Percentiles rank a stretch among this genome's conserved stretches.
Evolutionary conservation across 1,284 basidiomycete species (phyloP).

Genomic region (Heliocybe sulcata): DNA sequence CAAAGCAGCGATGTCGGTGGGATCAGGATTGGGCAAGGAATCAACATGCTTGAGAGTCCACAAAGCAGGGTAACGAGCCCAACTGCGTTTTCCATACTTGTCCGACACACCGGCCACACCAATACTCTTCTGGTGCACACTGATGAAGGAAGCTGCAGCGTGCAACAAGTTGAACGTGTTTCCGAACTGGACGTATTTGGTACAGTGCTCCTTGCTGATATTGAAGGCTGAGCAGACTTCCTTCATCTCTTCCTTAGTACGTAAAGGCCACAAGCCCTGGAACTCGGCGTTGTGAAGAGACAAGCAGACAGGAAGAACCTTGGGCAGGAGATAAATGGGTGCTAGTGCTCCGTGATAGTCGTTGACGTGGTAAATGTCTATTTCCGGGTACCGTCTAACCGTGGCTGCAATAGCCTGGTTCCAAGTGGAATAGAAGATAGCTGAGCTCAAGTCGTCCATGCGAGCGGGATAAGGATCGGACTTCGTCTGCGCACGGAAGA

Average conservation of each 20-base stretch:
- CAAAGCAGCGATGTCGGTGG: slow-evolving; percentile 86
- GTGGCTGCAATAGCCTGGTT: slow-evolving; percentile 92
- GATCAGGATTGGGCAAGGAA: slow-evolving; percentile 89
- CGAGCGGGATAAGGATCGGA: slow-evolving; percentile 90
- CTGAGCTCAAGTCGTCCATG: slow-evolving; percentile 93
- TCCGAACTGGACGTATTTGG: slow-evolving; percentile 93
- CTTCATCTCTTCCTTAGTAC: slow-evolving; percentile 96
- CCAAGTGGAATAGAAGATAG: slow-evolving; percentile 96
- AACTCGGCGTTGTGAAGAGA: slow-evolving; percentile 96
- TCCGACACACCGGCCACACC: slow-evolving; percentile 94
- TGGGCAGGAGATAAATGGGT: slow-evolving; percentile 84
- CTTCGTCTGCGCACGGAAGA: slow-evolving; percentile 93
- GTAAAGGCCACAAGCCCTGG: slow-evolving; percentile 90
- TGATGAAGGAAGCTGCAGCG: slow-evolving; percentile 87
- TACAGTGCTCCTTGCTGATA: slow-evolving; percentile 90
- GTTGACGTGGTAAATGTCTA: slow-evolving; percentile 87
- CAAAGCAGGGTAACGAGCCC: slow-evolving; percentile 90
- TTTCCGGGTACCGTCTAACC: slow-evolving; percentile 74
- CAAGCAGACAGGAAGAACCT: slow-evolving; percentile 82
- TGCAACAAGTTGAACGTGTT: slow-evolving; percentile 94
- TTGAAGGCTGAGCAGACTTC: slow-evolving; percentile 96
- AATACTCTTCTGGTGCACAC: slow-evolving; percentile 84
- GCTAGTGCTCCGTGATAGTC: slow-evolving; percentile 91
- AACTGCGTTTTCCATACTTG: slow-evolving; percentile 92
- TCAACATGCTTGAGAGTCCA: slow-evolving; percentile 95